phyloP scores from a whole-genome alignment of 1,284 basidiomycete genomes.

The Malassezia japonica region DNA sequence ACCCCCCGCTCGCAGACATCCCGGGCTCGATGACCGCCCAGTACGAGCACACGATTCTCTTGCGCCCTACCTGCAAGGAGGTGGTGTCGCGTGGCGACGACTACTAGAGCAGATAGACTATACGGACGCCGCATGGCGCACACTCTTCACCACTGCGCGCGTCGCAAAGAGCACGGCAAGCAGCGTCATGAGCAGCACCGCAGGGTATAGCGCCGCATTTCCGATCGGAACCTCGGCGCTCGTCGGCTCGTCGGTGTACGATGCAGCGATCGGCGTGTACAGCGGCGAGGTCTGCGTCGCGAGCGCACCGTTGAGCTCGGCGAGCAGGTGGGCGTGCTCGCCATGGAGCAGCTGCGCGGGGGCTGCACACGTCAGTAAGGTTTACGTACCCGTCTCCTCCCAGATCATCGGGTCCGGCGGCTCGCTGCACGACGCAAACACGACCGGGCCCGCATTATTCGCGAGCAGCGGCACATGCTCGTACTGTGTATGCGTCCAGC shows the following conservation, averaged over 20 bases:
- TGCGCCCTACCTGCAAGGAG: conserved; percentile 54
- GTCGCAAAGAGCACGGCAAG: conserved; percentile 1
- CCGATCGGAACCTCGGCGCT: not conserved
- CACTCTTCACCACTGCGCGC: not conserved
- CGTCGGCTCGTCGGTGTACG: too few species aligned
- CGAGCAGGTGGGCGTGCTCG: not conserved
- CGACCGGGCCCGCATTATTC: not conserved
- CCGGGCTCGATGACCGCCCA: conserved; percentile 45
- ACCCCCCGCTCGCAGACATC: conserved; percentile 80
- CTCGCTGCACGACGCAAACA: not conserved
- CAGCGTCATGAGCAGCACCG: conserved; percentile 5
- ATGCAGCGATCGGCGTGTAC: not conserved
- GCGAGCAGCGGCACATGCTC: not conserved
- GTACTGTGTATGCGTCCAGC: not conserved
- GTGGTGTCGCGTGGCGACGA: conserved; percentile 88
- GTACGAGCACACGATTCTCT: conserved; percentile 45
- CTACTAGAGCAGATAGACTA: conserved; percentile 54
- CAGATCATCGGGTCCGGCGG: not conserved
- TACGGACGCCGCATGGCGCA: not conserved
- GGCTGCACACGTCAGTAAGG: too few species aligned
- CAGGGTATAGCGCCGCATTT: not conserved
- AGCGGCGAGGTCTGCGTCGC: not conserved
- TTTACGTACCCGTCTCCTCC: too few species aligned
- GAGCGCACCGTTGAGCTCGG: not conserved
- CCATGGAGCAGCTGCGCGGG: not conserved